Evolutionary conservation across 192 early-diverging fungal species (phyloP).

Genomic region (Coemansia sp.): DNA sequence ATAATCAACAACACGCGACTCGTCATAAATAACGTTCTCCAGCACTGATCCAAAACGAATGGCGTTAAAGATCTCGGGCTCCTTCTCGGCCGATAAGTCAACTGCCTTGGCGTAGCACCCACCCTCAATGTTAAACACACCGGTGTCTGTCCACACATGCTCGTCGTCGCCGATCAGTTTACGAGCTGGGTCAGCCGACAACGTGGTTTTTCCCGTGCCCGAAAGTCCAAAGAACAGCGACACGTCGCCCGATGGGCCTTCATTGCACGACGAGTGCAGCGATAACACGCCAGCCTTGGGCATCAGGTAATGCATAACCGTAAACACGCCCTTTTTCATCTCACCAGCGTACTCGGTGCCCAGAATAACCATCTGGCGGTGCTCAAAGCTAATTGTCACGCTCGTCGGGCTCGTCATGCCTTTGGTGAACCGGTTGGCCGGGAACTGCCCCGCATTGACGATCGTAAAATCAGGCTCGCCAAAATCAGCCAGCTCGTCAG

Average conservation of each 20-base stretch:
- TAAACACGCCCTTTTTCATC: constrained; percentile 99
- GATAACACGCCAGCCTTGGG: constrained; percentile 71
- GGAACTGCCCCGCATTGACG: constrained; percentile 94
- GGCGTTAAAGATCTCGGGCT: constrained; percentile 97
- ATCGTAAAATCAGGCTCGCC: constrained; percentile 98
- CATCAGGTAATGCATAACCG: constrained; percentile 99
- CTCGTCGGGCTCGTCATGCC: constrained; percentile 95
- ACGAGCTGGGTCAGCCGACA: constrained; percentile 91
- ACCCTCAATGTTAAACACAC: constrained; percentile 99
- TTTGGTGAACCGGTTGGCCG: constrained; percentile 88
- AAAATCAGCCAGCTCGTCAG: constrained; percentile 85
- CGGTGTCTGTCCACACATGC: constrained; percentile 97
- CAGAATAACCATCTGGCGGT: constrained; percentile 95
- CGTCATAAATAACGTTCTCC: constrained; percentile 89
- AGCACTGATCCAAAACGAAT: constrained; percentile 92
- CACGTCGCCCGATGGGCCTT: constrained; percentile 86
- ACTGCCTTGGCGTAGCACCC: constrained; percentile 99
- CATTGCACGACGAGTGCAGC: constrained; percentile 86
- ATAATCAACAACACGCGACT: constrained; percentile 81
- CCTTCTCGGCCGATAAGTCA: constrained; percentile 93
- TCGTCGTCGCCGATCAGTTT: constrained; percentile 98
- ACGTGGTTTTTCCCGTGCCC: constrained; percentile 97
- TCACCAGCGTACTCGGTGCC: constrained; percentile 98
- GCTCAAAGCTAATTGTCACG: constrained; percentile 89
- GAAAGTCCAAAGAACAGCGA: constrained; percentile 98